Base-by-base conservation (phyloP, 2,329 filamentous ascomycete species). In the Arachnomyces sp. region DNA sequence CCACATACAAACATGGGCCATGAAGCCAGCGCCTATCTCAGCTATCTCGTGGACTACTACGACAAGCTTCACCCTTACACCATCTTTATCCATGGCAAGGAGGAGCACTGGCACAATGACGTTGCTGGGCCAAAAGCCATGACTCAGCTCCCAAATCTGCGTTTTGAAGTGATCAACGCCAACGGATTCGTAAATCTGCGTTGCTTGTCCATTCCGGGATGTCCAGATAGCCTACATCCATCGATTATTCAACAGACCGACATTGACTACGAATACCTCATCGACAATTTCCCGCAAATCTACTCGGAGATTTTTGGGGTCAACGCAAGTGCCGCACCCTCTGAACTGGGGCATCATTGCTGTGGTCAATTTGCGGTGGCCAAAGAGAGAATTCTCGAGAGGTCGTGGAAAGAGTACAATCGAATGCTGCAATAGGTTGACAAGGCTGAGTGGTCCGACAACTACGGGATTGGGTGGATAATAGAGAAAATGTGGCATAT, bases 41-140 rank as follows among this genome's bases (percentile, higher is more conserved):
- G 69, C 30, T 80, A 77, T 57, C 70, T 82, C 50, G 71, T 78
- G 50, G 75, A 79, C 53, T 69, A 74, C 55, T 82, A 82, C 60
- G 68, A 80, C 45, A 51, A 65, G 3, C 67, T 82, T 3, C 70
- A 75, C 2, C 75, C 78, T 39, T 67, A 80, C 44, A 65, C 67
- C 25, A 71, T 82, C 47, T 79, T 83, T 59, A 72, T 78, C 57
- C 78, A 82, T 52, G 69, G 73, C 9, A 72, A 80, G 43, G 67
- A 73, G 15, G 63, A 62, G 37, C 65, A 73, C 34, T 77, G 74
- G 74, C 74, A 78, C 56, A 78, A 77, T 51, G 73, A 77, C 46
- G 65, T 73, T 5, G 53, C 51, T 25, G 55, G 56, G 8, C 48
- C 58, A 13, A 46, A 47, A 14, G 62, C 61, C 9, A 49, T 44